Conservation (phyloP, 1,284 basidiomycete genomes). For the Kwoniella shivajii region DNA sequence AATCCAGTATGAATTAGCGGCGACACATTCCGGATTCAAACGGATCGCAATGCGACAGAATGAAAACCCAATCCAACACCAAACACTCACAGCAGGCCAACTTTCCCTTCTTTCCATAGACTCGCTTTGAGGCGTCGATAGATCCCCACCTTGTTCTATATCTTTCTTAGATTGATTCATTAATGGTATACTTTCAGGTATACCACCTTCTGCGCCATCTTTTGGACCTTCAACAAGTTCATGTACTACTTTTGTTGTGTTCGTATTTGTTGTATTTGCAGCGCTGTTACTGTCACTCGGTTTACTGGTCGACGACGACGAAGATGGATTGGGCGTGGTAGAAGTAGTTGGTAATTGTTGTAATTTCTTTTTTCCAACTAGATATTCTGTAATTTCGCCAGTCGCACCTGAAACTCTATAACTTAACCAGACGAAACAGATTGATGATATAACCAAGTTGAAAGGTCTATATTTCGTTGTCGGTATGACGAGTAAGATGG, state of each 20-base stretch:
- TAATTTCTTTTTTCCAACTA: constrained; percentile 60
- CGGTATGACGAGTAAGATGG: constrained; percentile 75
- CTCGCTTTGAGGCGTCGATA: constrained; percentile 6
- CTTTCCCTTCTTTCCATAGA: constrained; percentile 21
- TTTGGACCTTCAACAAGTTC: constrained; percentile 32
- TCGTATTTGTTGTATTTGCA: neutral
- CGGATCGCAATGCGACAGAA: neutral
- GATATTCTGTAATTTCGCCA: constrained; percentile 68
- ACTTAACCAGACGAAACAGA: constrained; percentile 76
- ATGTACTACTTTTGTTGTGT: constrained; percentile 10
- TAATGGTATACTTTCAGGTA: constrained; percentile 51
- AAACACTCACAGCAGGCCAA: constrained; percentile 30
- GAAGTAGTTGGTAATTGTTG: constrained; percentile 31
- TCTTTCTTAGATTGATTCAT: constrained; percentile 43
- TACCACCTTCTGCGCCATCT: constrained; percentile 37
- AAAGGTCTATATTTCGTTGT: constrained; percentile 69
- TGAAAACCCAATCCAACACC: too few relatives aligned
- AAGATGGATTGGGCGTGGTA: neutral
- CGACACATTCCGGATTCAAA: too few relatives aligned
- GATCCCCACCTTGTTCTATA: neutral
- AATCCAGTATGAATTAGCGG: too few relatives aligned
- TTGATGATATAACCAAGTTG: constrained; percentile 73
- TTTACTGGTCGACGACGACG: neutral
- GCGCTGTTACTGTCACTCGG: neutral
- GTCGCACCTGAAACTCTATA: constrained; percentile 75